Evolutionary conservation across 83 land plant genomes (phyloP).

Genomic region (Thuja plicata): DNA sequence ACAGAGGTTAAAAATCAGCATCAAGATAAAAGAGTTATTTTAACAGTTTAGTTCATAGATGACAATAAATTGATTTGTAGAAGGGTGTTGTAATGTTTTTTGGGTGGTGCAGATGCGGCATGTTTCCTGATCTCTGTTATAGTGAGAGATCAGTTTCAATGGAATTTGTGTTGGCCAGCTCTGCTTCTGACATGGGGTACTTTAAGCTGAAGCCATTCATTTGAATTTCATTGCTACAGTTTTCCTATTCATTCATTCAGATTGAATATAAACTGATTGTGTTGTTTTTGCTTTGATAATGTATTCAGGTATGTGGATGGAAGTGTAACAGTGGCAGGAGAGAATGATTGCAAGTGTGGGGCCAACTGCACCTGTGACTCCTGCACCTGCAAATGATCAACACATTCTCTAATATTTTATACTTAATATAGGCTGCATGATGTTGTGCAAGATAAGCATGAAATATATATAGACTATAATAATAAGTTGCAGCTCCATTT

Average conservation of each 20-base stretch:
- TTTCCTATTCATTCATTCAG: too few relatives aligned
- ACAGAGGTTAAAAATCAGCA: not conserved
- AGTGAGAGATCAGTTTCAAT: not conserved
- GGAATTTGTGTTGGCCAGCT: not conserved
- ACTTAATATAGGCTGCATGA: not conserved
- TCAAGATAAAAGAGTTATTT: too few relatives aligned
- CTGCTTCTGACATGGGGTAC: not conserved
- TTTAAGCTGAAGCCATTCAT: too few relatives aligned
- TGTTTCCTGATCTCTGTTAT: not conserved
- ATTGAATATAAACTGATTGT: not conserved
- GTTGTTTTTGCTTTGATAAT: not conserved
- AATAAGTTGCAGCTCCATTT: too few relatives aligned
- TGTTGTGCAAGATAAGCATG: too few relatives aligned
- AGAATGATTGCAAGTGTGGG: slow-evolving; percentile 15
- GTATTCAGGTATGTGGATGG: not conserved
- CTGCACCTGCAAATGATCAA: slow-evolving; percentile 7
- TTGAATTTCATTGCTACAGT: too few relatives aligned
- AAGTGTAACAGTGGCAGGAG: not conserved
- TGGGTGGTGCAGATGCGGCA: not conserved
- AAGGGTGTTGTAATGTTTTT: not conserved
- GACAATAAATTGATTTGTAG: not conserved
- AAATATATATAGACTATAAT: too few relatives aligned
- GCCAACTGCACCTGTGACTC: not conserved
- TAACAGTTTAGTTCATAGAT: not conserved
- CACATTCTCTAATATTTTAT: not conserved